Evolutionary conservation across 495 filamentous ascomycete species (phyloP), one percentile per base, ranked within the genome.

Genomic region (Evernia prunastri): DNA sequence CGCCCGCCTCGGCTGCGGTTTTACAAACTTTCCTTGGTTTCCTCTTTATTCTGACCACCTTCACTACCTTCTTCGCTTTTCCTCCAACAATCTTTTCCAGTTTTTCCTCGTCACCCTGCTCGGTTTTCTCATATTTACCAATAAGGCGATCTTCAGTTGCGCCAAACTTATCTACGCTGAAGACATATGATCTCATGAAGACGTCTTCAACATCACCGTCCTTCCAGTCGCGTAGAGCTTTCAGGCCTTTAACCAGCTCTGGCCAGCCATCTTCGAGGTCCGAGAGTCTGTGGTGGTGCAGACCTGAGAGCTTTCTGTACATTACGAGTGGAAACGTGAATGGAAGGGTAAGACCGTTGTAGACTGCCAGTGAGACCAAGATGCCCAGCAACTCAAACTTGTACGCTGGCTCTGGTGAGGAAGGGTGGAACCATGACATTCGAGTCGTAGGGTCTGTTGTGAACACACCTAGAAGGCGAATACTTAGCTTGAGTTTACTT

Each of bases 241-340:
- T 86, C 1, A 97, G 79, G 8, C 90, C 89, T 66, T 80, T 88
- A 25, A 84, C 83, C 0, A 96, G 82, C 18, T 86, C 84, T 1
- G 89, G 86, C 94, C 94, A 98, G 25, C 90, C 92, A 68, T 97
- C 94, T 12, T 80, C 80, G 37, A 97, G 91, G 70, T 89, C 83
- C 37, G 88, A 81, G 18, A 91, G 74, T 58, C 87, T 79, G 51
- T 83, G 87, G 18, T 91, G 82, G 56, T 77, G 79, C 11, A 75
- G 69, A 3, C 83, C 86, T 17, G 96, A 80, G 4, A 97, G 79
- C 67, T 90, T 90, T 61, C 84, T 82, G 73, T 98, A 98, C 35
- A 97, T 82, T 0, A 86, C 87, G 57, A 81, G 82, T 9, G 94
- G 94, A 65, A 98, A 92, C 7, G 86, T 95, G 61, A 97, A 78